Conservation (phyloP, 306 rosid species). For the Arachis hypogaea region DNA sequence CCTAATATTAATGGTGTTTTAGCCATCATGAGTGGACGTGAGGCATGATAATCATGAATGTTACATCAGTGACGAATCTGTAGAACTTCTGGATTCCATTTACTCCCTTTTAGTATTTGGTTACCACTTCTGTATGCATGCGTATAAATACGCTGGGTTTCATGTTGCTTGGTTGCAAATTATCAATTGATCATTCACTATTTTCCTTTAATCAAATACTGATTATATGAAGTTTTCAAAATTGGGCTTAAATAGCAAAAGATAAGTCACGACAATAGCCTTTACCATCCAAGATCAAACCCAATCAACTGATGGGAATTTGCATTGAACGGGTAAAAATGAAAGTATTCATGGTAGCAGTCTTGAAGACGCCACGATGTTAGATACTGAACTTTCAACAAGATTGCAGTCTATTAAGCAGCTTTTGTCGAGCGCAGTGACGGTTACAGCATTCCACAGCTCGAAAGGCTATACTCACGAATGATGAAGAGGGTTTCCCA, state of each 20-base stretch:
- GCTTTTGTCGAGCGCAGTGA: slow-evolving; percentile 61
- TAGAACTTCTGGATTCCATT: not conserved
- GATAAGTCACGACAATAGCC: slow-evolving; percentile 62
- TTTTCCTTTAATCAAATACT: not conserved
- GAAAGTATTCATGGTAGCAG: slow-evolving; percentile 42
- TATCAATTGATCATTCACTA: not conserved
- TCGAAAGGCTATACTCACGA: slow-evolving; percentile 84
- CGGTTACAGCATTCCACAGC: slow-evolving; percentile 75
- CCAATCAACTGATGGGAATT: slow-evolving; percentile 42
- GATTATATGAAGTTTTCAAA: too few species aligned
- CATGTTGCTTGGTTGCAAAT: slow-evolving; percentile 11
- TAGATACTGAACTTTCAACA: slow-evolving; percentile 53
- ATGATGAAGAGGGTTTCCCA: slow-evolving; percentile 85
- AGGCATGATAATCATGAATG: not conserved
- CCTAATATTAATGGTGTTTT: not conserved
- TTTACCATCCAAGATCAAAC: slow-evolving; percentile 38
- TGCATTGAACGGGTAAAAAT: slow-evolving; percentile 44
- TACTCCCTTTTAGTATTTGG: not conserved
- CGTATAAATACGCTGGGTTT: slow-evolving; percentile 2
- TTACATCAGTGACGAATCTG: not conserved
- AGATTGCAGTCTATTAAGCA: slow-evolving; percentile 63
- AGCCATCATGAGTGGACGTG: not conserved
- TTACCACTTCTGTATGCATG: slow-evolving; percentile 6
- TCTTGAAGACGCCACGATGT: slow-evolving; percentile 46
- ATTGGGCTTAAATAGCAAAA: slow-evolving; percentile 41